Evolutionary conservation across 2,329 filamentous ascomycete genomes (phyloP).

Genomic region (Fusarium multiceps): DNA sequence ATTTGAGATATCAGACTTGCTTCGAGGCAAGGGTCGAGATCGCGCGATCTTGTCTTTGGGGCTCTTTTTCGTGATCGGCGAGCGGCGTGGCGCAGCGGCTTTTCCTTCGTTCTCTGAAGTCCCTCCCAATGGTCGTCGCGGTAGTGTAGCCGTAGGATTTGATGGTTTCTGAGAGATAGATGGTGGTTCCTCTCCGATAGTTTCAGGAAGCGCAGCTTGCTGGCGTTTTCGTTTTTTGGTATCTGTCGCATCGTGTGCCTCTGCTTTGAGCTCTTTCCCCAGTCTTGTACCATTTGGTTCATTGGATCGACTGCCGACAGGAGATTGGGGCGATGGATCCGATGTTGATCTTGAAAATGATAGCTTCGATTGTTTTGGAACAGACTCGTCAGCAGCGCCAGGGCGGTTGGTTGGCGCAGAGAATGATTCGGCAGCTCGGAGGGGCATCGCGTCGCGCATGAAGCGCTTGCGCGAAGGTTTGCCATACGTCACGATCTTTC

Average conservation of each 20-base stretch:
- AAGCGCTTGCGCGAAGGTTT: slow-evolving; percentile 44
- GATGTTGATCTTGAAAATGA: slow-evolving; percentile 29
- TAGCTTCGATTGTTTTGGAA: slow-evolving; percentile 29
- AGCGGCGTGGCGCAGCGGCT: background rate
- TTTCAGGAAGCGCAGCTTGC: slow-evolving; percentile 15
- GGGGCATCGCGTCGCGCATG: slow-evolving; percentile 36
- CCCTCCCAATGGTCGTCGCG: slow-evolving; percentile 16
- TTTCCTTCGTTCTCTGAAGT: slow-evolving; percentile 10
- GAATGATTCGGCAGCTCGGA: slow-evolving; percentile 36
- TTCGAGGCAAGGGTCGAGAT: slow-evolving; percentile 17
- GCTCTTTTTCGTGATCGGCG: slow-evolving; percentile 13
- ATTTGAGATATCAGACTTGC: slow-evolving; percentile 12
- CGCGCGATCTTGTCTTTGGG: slow-evolving; percentile 7
- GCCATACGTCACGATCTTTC: slow-evolving; percentile 46
- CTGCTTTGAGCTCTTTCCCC: slow-evolving; percentile 12
- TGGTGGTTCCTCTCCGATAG: slow-evolving; percentile 13
- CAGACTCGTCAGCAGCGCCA: slow-evolving; percentile 16
- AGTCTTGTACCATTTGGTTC: slow-evolving; percentile 3
- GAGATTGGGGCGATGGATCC: slow-evolving; percentile 28
- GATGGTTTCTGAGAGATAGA: slow-evolving; percentile 13
- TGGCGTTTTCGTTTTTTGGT: slow-evolving; percentile 42
- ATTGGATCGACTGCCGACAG: slow-evolving; percentile 16
- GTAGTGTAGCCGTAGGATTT: slow-evolving; percentile 20
- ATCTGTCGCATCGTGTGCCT: slow-evolving; percentile 30
- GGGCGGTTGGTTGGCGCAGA: slow-evolving; percentile 19